Evolutionary conservation across 768 basidiomycete genomes (phyloP).

Genomic region (Nidularia sp.): DNA sequence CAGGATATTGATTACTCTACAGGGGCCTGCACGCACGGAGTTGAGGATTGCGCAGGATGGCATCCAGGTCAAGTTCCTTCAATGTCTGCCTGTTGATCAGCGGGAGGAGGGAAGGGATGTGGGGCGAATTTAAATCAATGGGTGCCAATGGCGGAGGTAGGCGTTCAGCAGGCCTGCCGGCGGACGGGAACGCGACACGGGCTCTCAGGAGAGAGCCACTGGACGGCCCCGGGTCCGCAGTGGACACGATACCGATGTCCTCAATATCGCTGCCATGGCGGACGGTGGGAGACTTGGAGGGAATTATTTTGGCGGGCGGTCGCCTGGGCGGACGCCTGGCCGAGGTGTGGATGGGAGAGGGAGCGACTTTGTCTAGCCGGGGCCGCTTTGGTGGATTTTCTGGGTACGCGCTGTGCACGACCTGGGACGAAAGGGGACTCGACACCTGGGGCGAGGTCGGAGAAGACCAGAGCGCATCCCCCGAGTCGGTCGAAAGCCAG

Average conservation of each 20-base stretch:
- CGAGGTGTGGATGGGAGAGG: conserved; percentile 7
- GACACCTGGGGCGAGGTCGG: conserved; percentile 25
- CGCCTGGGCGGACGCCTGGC: conserved; percentile 13
- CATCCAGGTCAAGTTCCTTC: conserved; percentile 79
- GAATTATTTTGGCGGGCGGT: conserved; percentile 14
- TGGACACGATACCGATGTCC: conserved; percentile 41
- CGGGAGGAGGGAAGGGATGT: conserved; percentile 68
- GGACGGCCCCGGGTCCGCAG: conserved; percentile 37
- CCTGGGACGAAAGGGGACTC: conserved; percentile 22
- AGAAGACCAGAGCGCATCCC: conserved; percentile 19
- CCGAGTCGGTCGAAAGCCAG: conserved; percentile 23
- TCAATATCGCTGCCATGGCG: conserved; percentile 37
- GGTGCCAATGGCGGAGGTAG: conserved; percentile 26
- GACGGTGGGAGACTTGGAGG: conserved; percentile 21
- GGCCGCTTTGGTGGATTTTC: conserved; percentile 31
- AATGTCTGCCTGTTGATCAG: conserved; percentile 82
- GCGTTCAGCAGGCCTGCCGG: background rate
- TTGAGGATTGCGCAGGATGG: conserved; percentile 86
- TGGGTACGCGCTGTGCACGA: conserved; percentile 11
- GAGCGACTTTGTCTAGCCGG: conserved; percentile 25
- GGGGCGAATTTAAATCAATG: conserved; percentile 41
- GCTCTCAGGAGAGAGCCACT: conserved; percentile 37
- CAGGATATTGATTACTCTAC: conserved; percentile 7
- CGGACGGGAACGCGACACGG: conserved; percentile 3
- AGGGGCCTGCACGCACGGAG: conserved; percentile 59